phyloP scores from a whole-genome alignment of 129 eudicot species.

The Tagetes erecta region DNA sequence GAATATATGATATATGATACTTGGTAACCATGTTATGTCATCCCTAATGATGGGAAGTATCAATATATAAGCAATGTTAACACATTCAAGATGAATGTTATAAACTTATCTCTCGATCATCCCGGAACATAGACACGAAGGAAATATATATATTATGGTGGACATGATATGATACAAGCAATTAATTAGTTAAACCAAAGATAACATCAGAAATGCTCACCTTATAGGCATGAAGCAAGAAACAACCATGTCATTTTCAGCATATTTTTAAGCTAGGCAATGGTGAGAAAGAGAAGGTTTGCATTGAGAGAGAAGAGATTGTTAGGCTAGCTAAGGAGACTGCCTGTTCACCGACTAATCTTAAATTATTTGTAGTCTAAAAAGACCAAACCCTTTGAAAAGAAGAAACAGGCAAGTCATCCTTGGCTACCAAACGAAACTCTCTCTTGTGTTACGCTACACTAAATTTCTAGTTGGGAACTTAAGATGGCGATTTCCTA shows the following conservation, averaged over 20 bases:
- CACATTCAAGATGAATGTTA: background rate
- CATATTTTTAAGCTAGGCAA: background rate
- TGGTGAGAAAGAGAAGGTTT: slow-evolving; percentile 31
- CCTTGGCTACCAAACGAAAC: slow-evolving; percentile 67
- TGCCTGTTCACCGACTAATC: slow-evolving; percentile 45
- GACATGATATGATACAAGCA: background rate
- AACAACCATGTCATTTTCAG: background rate
- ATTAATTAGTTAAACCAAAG: background rate
- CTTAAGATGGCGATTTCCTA: background rate
- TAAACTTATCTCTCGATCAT: background rate
- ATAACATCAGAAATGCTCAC: slow-evolving; percentile 4
- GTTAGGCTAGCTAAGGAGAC: slow-evolving; percentile 55
- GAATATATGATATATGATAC: too few species aligned
- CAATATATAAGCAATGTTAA: background rate
- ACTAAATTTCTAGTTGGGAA: slow-evolving; percentile 5
- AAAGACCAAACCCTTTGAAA: slow-evolving; percentile 20
- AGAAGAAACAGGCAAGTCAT: slow-evolving; percentile 61
- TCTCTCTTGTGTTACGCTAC: slow-evolving; percentile 27
- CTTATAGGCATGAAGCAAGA: background rate
- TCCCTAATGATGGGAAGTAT: too few species aligned
- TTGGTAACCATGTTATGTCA: too few species aligned
- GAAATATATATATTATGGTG: background rate
- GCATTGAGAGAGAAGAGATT: slow-evolving; percentile 42
- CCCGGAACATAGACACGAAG: background rate
- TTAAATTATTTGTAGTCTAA: background rate